Evolutionary conservation across 75 land plant genomes (phyloP).

Genomic region (Adiantum capillusveneris): DNA sequence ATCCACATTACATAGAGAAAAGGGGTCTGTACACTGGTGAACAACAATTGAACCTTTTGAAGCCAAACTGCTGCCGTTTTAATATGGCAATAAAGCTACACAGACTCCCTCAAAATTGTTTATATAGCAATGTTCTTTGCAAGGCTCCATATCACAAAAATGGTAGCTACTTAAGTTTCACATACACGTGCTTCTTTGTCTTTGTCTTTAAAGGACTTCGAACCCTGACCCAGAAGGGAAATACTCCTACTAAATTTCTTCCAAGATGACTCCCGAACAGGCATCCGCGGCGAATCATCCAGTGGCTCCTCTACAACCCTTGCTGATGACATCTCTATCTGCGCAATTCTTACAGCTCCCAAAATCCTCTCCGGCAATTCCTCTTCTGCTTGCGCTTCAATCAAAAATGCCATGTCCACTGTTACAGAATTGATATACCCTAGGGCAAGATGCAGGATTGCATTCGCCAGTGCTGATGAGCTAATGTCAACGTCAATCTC

Average conservation of each 20-base stretch:
- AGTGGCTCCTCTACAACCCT: slow-evolving; percentile 7
- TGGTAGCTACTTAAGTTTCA: background rate
- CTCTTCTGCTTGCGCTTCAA: slow-evolving; percentile 31
- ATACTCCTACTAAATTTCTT: slow-evolving; percentile 26
- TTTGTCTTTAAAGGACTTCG: slow-evolving; percentile 19
- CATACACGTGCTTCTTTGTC: slow-evolving; percentile 8
- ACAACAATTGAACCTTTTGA: too few relatives aligned
- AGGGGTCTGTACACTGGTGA: too few relatives aligned
- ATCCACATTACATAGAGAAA: too few relatives aligned
- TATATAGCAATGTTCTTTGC: too few relatives aligned
- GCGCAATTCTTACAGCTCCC: slow-evolving; percentile 39
- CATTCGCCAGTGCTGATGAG: slow-evolving; percentile 37
- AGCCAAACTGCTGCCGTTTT: too few relatives aligned
- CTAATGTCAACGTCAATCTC: slow-evolving; percentile 49
- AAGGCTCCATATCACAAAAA: too few relatives aligned
- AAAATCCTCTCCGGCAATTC: slow-evolving; percentile 41
- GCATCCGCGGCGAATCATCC: background rate
- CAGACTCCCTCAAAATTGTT: too few relatives aligned
- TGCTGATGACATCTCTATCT: slow-evolving; percentile 40
- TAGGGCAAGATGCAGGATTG: slow-evolving; percentile 37
- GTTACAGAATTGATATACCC: slow-evolving; percentile 35
- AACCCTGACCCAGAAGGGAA: slow-evolving; percentile 18
- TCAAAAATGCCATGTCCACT: slow-evolving; percentile 41
- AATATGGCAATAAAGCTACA: too few relatives aligned
- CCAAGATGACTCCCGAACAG: slow-evolving; percentile 18